Conservation (phyloP, 148 eudicot species). For the Amaranthus hypochondriacus region DNA sequence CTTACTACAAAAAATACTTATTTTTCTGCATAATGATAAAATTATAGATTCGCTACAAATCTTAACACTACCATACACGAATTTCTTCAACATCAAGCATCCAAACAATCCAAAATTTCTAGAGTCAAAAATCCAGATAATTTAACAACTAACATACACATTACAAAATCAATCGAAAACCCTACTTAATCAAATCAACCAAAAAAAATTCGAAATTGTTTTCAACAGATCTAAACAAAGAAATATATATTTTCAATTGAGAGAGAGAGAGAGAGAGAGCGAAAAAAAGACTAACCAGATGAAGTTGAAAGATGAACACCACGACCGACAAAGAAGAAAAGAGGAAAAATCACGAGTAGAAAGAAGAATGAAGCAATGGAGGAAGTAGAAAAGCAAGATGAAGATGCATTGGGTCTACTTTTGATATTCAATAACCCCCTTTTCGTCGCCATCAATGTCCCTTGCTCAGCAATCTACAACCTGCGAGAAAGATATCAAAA, state of each 20-base stretch:
- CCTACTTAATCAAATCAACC: slow-evolving; percentile 2
- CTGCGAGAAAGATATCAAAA: background rate
- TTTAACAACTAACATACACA: background rate
- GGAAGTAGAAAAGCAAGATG: slow-evolving; percentile 31
- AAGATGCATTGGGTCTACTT: slow-evolving; percentile 45
- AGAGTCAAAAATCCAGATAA: background rate
- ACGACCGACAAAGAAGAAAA: slow-evolving; percentile 51
- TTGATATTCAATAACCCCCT: slow-evolving; percentile 38
- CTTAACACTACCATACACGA: background rate
- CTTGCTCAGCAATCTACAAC: slow-evolving; percentile 9
- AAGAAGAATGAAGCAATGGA: slow-evolving; percentile 39
- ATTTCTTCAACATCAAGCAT: background rate
- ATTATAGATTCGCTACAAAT: background rate
- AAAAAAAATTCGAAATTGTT: background rate
- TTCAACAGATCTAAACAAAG: too few relatives aligned
- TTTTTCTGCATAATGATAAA: background rate
- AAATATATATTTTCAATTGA: background rate
- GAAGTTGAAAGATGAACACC: slow-evolving; percentile 34
- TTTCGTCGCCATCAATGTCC: slow-evolving; percentile 39
- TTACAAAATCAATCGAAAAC: background rate
- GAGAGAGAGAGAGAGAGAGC: background rate
- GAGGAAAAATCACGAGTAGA: slow-evolving; percentile 39
- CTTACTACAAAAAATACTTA: background rate
- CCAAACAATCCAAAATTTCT: background rate
- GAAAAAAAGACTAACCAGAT: slow-evolving; percentile 18